Base-by-base conservation (phyloP, 345 rosid genomes). In the Gossypium sturtianum region DNA sequence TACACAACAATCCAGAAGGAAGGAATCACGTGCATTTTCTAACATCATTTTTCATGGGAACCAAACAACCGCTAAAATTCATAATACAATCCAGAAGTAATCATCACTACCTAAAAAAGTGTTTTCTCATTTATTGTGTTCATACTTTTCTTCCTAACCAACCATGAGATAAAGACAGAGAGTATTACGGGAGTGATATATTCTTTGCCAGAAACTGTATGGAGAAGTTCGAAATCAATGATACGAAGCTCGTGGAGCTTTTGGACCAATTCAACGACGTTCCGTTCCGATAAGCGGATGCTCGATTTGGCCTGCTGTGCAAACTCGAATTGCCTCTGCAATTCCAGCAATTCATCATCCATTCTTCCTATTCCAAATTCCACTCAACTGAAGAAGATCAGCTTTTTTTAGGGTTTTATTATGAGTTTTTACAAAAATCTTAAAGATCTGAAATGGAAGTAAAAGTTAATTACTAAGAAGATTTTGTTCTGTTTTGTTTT, bases 141-240 rank as follows among this genome's bases (percentile, higher is more conserved):
- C 23, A 2, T 12, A 29, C 25, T 63, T 66, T 71, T 71, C 65
- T 70, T 52, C 10, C 12, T 70, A 80, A 59, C 25, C 45, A 57
- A 72, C 72, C 57, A 59, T 25, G 43, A 22, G 25, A 72, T 52
- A 27, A 65, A 25, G 72, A 60, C 70, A 29, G 72, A 51, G 20
- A 0, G 15, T 29, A 57, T 0, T 77, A 92, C 98, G 23, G 93
- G 90, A 82, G 98, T 92, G 83, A 94, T 94, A 86, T 87, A 92
- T 80, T 94, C 97, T 68, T 92, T 92, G 72, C 98, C 98, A 60
- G 97, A 85, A 79, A 94, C 91, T 76, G 98, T 94, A 82, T 94
- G 97, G 75, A 94, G 97, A 76, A 94, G 98, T 79, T 92, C 93
- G 87, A 94, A 94, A 83, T 94, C 95, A 70, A 94, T 89, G 83